Conservation (phyloP, 1,284 basidiomycete genomes). For the Puccinia hordei region DNA sequence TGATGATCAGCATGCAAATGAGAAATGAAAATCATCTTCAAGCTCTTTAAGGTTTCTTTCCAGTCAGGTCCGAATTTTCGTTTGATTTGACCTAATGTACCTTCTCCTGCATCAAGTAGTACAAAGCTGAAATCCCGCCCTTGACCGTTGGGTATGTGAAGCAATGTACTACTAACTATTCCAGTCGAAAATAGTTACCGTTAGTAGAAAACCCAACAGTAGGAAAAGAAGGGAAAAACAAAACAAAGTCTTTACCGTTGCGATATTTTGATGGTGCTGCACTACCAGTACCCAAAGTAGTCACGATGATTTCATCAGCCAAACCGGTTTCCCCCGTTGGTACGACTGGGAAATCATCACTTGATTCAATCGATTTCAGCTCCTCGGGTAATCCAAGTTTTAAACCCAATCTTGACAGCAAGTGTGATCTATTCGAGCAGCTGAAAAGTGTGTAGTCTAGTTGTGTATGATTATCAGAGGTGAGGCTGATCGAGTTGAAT, state of each 20-base stretch:
- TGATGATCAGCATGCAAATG: conserved; percentile 95
- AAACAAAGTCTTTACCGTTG: conserved; percentile 15
- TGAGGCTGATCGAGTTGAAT: neutral
- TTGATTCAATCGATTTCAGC: neutral
- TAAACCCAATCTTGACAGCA: neutral
- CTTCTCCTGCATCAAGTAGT: conserved; percentile 87
- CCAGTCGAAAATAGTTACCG: neutral
- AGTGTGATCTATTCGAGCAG: conserved; percentile 3
- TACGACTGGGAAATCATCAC: neutral
- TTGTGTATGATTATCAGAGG: neutral
- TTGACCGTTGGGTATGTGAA: conserved; percentile 38
- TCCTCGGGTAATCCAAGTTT: conserved; percentile 5
- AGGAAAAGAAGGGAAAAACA: neutral
- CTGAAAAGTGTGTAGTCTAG: conserved; percentile 7
- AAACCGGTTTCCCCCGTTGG: neutral
- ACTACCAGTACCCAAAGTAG: conserved; percentile 49
- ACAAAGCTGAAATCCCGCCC: conserved; percentile 59
- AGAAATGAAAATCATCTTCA: conserved; percentile 81
- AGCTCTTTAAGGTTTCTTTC: conserved; percentile 63
- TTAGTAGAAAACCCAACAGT: too few species aligned
- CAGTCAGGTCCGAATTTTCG: conserved; percentile 71
- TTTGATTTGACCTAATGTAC: conserved; percentile 83
- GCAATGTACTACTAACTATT: conserved; percentile 43
- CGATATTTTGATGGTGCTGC: conserved; percentile 50
- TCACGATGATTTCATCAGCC: conserved; percentile 30